Evolutionary conservation across 2,329 filamentous ascomycete species (phyloP).

Genomic region (Stagonosporopsis rhizophila): DNA sequence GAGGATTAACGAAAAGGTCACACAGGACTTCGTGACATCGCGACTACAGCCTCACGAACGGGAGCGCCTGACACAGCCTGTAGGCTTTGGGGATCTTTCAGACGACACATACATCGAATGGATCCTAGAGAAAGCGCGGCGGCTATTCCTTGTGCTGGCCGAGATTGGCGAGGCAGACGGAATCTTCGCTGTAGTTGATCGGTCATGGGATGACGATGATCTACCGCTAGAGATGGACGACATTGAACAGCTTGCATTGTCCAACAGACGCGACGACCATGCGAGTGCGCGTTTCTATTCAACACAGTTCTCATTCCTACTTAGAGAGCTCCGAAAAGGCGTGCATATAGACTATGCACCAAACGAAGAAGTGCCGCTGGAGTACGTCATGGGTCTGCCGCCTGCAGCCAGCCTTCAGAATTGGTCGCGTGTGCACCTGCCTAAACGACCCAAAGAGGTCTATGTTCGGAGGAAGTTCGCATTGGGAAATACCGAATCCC

Average conservation of each 20-base stretch:
- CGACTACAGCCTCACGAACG: constrained; percentile 70
- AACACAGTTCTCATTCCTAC: constrained; percentile 74
- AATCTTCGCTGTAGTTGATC: constrained; percentile 77
- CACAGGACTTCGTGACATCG: constrained; percentile 69
- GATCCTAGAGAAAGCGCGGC: constrained; percentile 73
- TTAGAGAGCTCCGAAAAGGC: constrained; percentile 67
- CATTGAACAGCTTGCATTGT: constrained; percentile 68
- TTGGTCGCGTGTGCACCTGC: constrained; percentile 70
- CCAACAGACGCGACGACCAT: constrained; percentile 65
- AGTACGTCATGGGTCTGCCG: constrained; percentile 67
- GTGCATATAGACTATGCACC: constrained; percentile 69
- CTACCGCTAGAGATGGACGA: constrained; percentile 72
- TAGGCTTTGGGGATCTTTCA: constrained; percentile 73
- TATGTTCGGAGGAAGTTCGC: constrained; percentile 67
- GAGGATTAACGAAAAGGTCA: constrained; percentile 73
- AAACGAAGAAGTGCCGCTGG: constrained; percentile 73
- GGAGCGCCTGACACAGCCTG: constrained; percentile 65
- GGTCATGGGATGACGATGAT: constrained; percentile 79
- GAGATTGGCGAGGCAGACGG: constrained; percentile 74
- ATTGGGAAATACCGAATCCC: constrained; percentile 51
- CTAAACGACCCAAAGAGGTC: constrained; percentile 64
- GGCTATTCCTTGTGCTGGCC: constrained; percentile 73
- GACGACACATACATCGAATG: constrained; percentile 81
- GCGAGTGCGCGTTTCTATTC: constrained; percentile 74
- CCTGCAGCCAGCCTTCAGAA: constrained; percentile 53